Evolutionary conservation across 441 rosid species (phyloP).

Genomic region (Isatis lusitanica): DNA sequence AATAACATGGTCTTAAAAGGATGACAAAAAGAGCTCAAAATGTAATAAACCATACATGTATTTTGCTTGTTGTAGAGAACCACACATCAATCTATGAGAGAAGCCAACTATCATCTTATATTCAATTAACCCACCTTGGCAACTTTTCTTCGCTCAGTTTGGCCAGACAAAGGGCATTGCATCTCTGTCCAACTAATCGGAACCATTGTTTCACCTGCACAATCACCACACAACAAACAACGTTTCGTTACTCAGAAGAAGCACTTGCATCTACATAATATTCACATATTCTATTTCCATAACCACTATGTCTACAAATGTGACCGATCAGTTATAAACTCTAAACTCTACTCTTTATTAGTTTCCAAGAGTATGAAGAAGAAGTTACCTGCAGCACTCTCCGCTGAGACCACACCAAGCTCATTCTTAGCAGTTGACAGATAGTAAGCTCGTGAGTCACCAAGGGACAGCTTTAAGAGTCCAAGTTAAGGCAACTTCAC

Average conservation of each 20-base stretch:
- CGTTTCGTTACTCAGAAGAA: neutral
- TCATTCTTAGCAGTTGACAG: constrained; percentile 92
- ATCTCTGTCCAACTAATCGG: constrained; percentile 94
- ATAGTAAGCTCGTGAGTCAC: constrained; percentile 92
- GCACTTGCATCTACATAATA: neutral
- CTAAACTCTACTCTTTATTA: neutral
- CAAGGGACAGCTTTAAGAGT: constrained; percentile 69
- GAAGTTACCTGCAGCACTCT: constrained; percentile 68
- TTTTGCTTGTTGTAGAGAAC: constrained; percentile 4
- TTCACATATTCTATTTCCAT: neutral
- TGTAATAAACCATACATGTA: neutral
- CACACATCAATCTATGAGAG: neutral
- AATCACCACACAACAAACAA: constrained; percentile 5
- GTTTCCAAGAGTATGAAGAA: no score
- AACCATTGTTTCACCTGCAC: constrained; percentile 78
- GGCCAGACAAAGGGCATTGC: constrained; percentile 90
- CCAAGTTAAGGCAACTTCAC: constrained; percentile 40
- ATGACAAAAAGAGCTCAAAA: constrained; percentile 8
- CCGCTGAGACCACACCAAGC: constrained; percentile 87
- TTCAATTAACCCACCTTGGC: constrained; percentile 64
- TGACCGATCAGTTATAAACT: neutral
- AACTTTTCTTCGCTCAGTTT: constrained; percentile 82
- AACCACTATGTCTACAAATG: neutral
- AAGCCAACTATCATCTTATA: neutral
- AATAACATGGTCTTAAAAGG: neutral